These are phyloP conservation scores for Leccinum longicurvipes DNA, from an alignment of 768 basidiomycete genomes.

Conservation along the genomic window DNA sequence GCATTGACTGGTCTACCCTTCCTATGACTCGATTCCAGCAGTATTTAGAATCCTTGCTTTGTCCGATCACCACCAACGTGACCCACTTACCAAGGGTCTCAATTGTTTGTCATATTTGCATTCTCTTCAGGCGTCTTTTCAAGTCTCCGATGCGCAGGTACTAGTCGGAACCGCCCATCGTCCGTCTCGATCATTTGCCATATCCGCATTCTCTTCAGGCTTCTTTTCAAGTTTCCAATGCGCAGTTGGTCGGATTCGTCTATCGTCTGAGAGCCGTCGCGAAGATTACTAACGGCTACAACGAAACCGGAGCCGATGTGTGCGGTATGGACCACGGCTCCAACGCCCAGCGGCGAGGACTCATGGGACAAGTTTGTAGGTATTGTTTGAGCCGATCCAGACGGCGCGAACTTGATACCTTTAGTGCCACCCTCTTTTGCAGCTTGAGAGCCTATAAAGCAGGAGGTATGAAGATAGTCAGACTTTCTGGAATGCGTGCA, in stretches of 20 bases:
- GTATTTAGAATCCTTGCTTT: not conserved
- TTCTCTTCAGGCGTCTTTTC: constrained; percentile 99
- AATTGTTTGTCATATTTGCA: constrained; percentile 98
- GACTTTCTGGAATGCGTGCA: not conserved
- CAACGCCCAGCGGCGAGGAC: too few relatives aligned
- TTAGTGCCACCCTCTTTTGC: too few relatives aligned
- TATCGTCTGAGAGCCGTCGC: too few relatives aligned
- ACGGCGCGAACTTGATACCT: too few relatives aligned
- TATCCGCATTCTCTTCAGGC: constrained; percentile 99
- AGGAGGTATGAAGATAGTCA: too few relatives aligned
- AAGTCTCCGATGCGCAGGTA: constrained; percentile 85
- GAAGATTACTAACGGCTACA: too few relatives aligned
- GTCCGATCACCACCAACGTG: constrained; percentile 9
- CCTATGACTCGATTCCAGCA: constrained; percentile 37
- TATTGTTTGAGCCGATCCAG: too few relatives aligned
- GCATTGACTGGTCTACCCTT: constrained; percentile 98
- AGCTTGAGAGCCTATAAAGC: too few relatives aligned
- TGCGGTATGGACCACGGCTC: too few relatives aligned
- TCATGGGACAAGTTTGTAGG: too few relatives aligned
- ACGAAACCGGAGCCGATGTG: too few relatives aligned
- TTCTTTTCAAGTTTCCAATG: constrained; percentile 98
- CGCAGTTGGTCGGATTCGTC: constrained; percentile 81
- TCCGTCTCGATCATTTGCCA: constrained; percentile 96
- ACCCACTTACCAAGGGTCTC: constrained; percentile 80
- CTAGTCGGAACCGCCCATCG: constrained; percentile 84